Conservation (phyloP, 352 stramenopile species). For the Globisporangium spinosum region DNA sequence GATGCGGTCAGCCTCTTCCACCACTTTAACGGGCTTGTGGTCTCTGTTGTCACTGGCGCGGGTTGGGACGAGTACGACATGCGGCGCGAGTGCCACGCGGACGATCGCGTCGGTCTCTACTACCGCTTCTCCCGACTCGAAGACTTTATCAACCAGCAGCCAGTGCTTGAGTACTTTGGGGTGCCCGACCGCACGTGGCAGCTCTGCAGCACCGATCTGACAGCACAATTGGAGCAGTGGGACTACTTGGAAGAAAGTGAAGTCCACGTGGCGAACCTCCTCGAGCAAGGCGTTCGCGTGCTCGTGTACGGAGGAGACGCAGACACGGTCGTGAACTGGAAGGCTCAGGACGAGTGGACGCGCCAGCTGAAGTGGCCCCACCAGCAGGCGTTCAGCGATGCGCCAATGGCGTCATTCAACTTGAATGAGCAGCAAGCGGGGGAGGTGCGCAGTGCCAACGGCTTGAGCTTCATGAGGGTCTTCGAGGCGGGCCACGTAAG, state of each 20-base stretch:
- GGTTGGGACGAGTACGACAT: constrained; percentile 73
- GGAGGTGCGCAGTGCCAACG: constrained; percentile 36
- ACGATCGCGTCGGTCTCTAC: constrained; percentile 53
- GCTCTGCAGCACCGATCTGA: constrained; percentile 38
- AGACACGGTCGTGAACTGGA: constrained; percentile 71
- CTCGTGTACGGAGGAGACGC: constrained; percentile 68
- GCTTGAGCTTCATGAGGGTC: constrained; percentile 66
- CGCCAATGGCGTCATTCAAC: constrained; percentile 17
- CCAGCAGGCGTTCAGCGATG: constrained; percentile 27
- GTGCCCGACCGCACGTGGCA: constrained; percentile 33
- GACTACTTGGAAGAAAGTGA: constrained; percentile 65
- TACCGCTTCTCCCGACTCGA: constrained; percentile 63
- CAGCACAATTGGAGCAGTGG: constrained; percentile 18
- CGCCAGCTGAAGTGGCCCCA: constrained; percentile 40
- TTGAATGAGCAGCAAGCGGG: constrained; percentile 31
- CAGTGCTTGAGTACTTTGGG: constrained; percentile 43
- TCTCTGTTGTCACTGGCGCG: constrained; percentile 13
- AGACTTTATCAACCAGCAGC: constrained; percentile 47
- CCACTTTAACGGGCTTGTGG: constrained; percentile 18
- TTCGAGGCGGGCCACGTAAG: constrained; percentile 66
- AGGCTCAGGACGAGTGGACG: constrained; percentile 66
- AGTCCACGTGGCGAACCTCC: constrained; percentile 37
- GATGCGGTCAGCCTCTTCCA: constrained; percentile 20
- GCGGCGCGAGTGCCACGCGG: constrained; percentile 40
- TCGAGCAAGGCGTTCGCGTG: constrained; percentile 59